These are phyloP conservation scores for Knoxia roxburghii DNA, from an alignment of 257 asterid genomes.

Conservation along the genomic window DNA sequence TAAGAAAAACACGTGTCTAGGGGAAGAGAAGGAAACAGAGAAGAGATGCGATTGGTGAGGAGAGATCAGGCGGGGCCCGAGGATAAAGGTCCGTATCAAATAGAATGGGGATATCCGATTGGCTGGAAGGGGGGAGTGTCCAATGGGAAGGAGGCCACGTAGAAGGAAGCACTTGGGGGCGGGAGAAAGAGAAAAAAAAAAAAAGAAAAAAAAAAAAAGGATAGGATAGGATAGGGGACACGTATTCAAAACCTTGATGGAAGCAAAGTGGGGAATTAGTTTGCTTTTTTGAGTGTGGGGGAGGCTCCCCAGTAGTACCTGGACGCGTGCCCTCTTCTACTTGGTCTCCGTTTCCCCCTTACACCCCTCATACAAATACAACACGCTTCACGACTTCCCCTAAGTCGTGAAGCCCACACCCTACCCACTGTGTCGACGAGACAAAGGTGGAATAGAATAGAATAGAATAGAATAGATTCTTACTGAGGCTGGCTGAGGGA, in stretches of 20 bases:
- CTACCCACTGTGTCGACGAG: too few species aligned
- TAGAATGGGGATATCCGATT: slow-evolving; percentile 26
- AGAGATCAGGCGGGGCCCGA: slow-evolving; percentile 43
- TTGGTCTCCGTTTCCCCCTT: too few species aligned
- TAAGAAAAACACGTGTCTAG: slow-evolving; percentile 37
- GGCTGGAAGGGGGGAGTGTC: slow-evolving; percentile 23
- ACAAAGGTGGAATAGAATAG: too few species aligned
- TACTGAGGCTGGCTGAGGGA: too few species aligned
- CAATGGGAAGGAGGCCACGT: slow-evolving; percentile 30
- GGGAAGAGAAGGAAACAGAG: slow-evolving; percentile 14
- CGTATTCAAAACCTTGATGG: slow-evolving; percentile 25
- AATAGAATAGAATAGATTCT: too few species aligned
- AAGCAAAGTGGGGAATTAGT: slow-evolving; percentile 32
- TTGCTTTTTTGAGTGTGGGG: slow-evolving; percentile 21
- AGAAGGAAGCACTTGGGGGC: slow-evolving; percentile 24
- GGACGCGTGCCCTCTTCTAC: slow-evolving; percentile 49
- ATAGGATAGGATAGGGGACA: too few species aligned
- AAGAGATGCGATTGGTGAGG: slow-evolving; percentile 35
- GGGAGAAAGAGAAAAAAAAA: neutral
- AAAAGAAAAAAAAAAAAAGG: too few species aligned
- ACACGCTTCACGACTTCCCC: too few species aligned
- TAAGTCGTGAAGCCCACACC: too few species aligned
- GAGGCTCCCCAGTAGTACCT: slow-evolving; percentile 13
- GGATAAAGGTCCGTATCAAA: slow-evolving; percentile 37
- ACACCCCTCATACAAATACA: too few species aligned